Evolutionary conservation across 2,329 filamentous ascomycete genomes (phyloP), one percentile per base, ranked within the genome.

Genomic region (Exophiala mesophila): DNA sequence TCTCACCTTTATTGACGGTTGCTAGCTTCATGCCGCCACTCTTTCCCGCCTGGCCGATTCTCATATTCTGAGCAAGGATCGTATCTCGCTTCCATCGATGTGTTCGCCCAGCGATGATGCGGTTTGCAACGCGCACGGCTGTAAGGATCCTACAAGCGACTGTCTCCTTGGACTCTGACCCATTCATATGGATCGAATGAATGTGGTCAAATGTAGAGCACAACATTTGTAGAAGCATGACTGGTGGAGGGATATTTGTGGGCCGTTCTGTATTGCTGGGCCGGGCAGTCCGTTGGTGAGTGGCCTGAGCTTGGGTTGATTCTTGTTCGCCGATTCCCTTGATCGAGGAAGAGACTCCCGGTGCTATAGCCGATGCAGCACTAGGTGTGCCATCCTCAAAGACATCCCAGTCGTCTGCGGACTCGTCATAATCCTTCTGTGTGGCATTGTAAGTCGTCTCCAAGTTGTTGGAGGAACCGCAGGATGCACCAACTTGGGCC

Each of bases 81-180:
- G 79, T 83, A 64, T 97, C 90, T 40, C 90, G 78, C 61, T 94
- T 90, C 90, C 90, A 97, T 43, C 90, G 83, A 38, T 85, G 70
- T 57, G 86, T 88, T 44, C 90, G 82, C 8, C 89, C 90, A 1
- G 86, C 85, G 44, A 96, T 81, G 36, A 96, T 76, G 32, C 83
- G 83, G n/a, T 80, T 85, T 17, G 83, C 81, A 8, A 88, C 85
- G 2, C 58, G 60, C 35, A 66, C 54, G n/a, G 38, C 36, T 12
- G 45, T 10, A 6, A 51, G 35, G 20, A 48, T 31, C 24, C 39
- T 42, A 2, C 37, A 28, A 10, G 41, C 44, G 7, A 46, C n/a
- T 4, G 30, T 41, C 12, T 31, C 18, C 37, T 50, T 47, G 16
- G 34, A 29, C 17, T 34, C 15, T 18, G 17, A 4, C n/a, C 26